Evolutionary conservation across 306 rosid genomes (phyloP).

Genomic region (Quercus robur): DNA sequence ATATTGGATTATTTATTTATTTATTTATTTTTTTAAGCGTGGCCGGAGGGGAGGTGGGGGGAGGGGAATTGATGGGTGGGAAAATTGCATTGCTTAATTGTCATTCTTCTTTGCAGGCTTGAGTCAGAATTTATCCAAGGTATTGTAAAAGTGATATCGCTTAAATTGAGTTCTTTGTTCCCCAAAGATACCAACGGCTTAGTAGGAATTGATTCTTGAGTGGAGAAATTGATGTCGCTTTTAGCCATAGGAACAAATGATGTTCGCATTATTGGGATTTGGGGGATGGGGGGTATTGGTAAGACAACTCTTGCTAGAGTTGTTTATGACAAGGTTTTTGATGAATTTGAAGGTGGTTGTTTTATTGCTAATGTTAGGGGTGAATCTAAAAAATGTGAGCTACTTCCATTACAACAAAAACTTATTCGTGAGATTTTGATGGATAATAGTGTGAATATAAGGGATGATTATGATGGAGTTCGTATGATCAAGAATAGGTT

Average conservation of each 20-base stretch:
- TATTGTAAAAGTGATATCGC: slow-evolving; percentile 16
- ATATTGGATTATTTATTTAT: too few relatives aligned
- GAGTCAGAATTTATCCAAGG: slow-evolving; percentile 31
- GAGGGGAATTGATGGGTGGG: too few relatives aligned
- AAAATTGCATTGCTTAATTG: too few relatives aligned
- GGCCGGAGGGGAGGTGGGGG: too few relatives aligned
- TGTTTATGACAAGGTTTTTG: slow-evolving; percentile 10
- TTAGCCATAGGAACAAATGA: not conserved
- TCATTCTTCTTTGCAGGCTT: slow-evolving; percentile 5
- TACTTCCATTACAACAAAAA: slow-evolving; percentile 20
- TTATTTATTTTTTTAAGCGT: too few relatives aligned
- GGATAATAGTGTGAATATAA: slow-evolving; percentile 5
- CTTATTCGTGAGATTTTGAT: slow-evolving; percentile 19
- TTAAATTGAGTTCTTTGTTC: slow-evolving; percentile 16
- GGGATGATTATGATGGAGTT: slow-evolving; percentile 18
- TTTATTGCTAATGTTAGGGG: slow-evolving; percentile 29
- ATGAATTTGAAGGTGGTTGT: slow-evolving; percentile 2
- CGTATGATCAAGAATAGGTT: not conserved
- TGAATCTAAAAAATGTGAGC: slow-evolving; percentile 3
- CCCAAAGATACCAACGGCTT: slow-evolving; percentile 1
- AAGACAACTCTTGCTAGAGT: slow-evolving; percentile 15
- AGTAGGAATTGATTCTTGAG: slow-evolving; percentile 32
- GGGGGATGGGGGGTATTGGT: slow-evolving; percentile 31
- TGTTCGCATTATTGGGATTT: slow-evolving; percentile 35
- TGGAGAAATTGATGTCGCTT: slow-evolving; percentile 16